phyloP scores from a whole-genome alignment of 345 rosid genomes.

The Abelmoschus esculentus region DNA sequence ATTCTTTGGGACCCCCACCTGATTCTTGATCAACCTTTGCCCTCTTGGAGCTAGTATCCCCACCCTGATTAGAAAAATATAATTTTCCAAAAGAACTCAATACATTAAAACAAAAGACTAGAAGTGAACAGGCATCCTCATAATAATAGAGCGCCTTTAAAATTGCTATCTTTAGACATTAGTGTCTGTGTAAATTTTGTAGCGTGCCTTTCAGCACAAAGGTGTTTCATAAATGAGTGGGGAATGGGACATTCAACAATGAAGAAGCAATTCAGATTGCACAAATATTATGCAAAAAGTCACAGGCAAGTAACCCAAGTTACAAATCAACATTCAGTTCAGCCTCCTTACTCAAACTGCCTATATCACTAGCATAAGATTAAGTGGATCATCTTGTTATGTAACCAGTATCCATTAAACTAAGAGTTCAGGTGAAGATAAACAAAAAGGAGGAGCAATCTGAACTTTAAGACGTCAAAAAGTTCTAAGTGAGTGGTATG shows the following conservation, averaged over 20 bases:
- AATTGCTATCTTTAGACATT: neutral
- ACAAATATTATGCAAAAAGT: neutral
- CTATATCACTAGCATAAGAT: neutral
- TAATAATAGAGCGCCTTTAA: neutral
- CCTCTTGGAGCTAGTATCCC: slow-evolving; percentile 67
- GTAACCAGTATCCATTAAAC: neutral
- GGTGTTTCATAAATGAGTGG: neutral
- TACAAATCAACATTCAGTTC: neutral
- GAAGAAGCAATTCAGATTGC: neutral
- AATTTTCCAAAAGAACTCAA: slow-evolving; percentile 5
- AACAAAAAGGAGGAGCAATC: neutral
- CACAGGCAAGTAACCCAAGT: neutral
- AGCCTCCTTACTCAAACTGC: neutral
- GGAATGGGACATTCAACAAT: neutral
- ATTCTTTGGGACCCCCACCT: slow-evolving; percentile 22
- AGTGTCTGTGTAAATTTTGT: neutral
- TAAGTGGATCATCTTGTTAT: neutral
- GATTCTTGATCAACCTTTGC: slow-evolving; percentile 60
- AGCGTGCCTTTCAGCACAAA: neutral
- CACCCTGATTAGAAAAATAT: slow-evolving; percentile 38
- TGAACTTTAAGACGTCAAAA: neutral
- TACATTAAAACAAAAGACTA: neutral
- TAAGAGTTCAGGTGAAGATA: neutral
- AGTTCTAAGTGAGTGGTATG: neutral
- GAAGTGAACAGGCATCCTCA: neutral